Conservation (phyloP, 306 rosid species). For the Quercus agrifolia region DNA sequence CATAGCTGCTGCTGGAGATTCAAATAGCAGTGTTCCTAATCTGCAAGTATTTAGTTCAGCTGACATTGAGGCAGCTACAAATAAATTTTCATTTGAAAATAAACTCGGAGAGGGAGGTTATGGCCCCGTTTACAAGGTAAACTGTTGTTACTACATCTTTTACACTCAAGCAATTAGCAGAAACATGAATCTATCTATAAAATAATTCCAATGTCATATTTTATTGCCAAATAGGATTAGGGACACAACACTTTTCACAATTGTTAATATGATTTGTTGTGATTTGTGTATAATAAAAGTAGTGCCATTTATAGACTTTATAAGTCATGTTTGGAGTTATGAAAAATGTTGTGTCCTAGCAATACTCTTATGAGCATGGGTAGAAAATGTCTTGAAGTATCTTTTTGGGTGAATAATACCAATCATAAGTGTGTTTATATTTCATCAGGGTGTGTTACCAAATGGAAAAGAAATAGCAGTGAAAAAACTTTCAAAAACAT, state of each 20-base stretch:
- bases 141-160: not conserved
- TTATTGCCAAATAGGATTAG: too few relatives aligned
- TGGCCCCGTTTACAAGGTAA: conserved; percentile 50
- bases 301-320: too few relatives aligned
- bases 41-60: conserved; percentile 29
- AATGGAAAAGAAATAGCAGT: conserved; percentile 42
- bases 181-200: not conserved
- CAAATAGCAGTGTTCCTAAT: conserved; percentile 21
- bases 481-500: conserved; percentile 40
- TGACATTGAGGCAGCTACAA: conserved; percentile 36
- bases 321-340: too few relatives aligned
- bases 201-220: not conserved
- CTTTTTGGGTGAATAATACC: not conserved
- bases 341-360: too few relatives aligned
- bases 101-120: conserved; percentile 56
- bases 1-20: not conserved
- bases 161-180: not conserved
- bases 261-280: too few relatives aligned
- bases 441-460: conserved; percentile 21
- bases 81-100: conserved; percentile 34
- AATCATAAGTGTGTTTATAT: not conserved
- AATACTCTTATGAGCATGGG: not conserved
- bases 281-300: too few relatives aligned
- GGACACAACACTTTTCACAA: too few relatives aligned
- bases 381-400: not conserved